These are phyloP conservation scores for Pyropia yezoensis DNA, from an alignment of 23 red algal species.

Conservation along the genomic window DNA sequence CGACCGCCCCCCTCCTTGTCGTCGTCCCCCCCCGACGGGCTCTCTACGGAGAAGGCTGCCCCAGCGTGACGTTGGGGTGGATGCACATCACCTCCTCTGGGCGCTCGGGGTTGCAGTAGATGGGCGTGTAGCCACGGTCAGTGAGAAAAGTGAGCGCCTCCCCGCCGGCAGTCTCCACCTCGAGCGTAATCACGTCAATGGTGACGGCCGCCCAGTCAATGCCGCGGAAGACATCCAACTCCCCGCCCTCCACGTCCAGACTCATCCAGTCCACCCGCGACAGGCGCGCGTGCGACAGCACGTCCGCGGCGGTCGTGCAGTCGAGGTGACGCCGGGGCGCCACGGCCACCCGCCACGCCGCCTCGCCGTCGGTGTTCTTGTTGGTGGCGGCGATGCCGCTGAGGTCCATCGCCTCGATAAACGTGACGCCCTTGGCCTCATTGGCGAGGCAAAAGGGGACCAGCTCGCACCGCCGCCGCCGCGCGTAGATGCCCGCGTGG, in stretches of 20 bases:
- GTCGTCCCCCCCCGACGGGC: too few relatives aligned
- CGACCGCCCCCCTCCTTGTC: too few relatives aligned
- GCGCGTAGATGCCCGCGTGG: conserved; percentile 7
- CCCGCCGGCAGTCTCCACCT: neutral
- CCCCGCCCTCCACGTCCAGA: conserved; percentile 54
- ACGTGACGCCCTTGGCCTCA: conserved; percentile 20
- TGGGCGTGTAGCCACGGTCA: too few relatives aligned
- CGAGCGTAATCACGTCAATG: conserved; percentile 47
- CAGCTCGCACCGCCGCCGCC: conserved; percentile 22
- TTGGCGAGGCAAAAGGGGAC: conserved; percentile 34
- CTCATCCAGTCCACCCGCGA: conserved; percentile 29
- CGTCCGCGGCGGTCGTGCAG: conserved; percentile 24
- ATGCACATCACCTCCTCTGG: too few relatives aligned
- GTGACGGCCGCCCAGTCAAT: conserved; percentile 38
- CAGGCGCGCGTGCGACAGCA: neutral
- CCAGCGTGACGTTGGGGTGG: too few relatives aligned
- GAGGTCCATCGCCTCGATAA: conserved; percentile 8
- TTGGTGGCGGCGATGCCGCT: conserved; percentile 39
- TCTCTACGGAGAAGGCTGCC: too few relatives aligned
- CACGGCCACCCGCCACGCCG: too few relatives aligned
- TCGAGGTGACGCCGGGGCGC: too few relatives aligned
- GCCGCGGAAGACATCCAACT: conserved; percentile 34
- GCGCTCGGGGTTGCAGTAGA: too few relatives aligned
- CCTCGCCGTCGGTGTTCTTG: conserved; percentile 7
- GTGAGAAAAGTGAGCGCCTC: too few relatives aligned